Evolutionary conservation across 768 basidiomycete genomes (phyloP), one percentile per base, ranked within the genome.

Genomic region (Melanogaster broomeanus): DNA sequence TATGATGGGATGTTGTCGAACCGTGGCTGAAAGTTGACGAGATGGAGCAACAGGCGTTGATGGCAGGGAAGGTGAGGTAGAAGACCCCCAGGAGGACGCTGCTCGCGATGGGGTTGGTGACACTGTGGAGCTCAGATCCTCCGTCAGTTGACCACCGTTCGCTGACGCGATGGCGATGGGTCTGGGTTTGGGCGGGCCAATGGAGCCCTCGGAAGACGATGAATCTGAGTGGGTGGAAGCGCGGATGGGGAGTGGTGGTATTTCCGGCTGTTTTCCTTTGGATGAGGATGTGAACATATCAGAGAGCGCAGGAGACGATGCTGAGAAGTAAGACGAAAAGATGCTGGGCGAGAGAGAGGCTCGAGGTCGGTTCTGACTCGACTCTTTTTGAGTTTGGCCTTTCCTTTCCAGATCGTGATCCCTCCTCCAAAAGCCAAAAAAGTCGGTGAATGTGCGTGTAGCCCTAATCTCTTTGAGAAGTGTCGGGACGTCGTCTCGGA

Each of bases 401-500:
- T 78, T 83, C 53, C 75, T 73, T 24, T 74, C 74, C 18, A 81
- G 70, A 47, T 91, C 88, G 52, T 79, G 67, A 65, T 93, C 90
- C 34, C 84, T 71, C 53, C 84, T 74, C 90, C 90, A 92, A 56
- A 80, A 77, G 13, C 81, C 86, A 61, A 93, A 93, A 68, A 92
- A 93, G 63, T 91, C 85, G 3, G 81, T 81, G 44, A 89, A 78
- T 25, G 76, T 64, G 30, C 72, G 74, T 24, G 78, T 79, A 16
- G 72, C 72, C 34, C 87, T 76, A 48, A 93, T 75, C 50, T 91
- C 90, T 49, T 75, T 69, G 44, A 92, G 67, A 40, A 92, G 74
- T 1, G 77, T 74, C 15, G 90, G 90, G 42, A 87, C 76, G 35
- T 83, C 77, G 21, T 81, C 78, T 33, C 70, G 65, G 50, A 85